Evolutionary conservation across 2,329 filamentous ascomycete species (phyloP).

Genomic region (Colletotrichum cordylinicola): DNA sequence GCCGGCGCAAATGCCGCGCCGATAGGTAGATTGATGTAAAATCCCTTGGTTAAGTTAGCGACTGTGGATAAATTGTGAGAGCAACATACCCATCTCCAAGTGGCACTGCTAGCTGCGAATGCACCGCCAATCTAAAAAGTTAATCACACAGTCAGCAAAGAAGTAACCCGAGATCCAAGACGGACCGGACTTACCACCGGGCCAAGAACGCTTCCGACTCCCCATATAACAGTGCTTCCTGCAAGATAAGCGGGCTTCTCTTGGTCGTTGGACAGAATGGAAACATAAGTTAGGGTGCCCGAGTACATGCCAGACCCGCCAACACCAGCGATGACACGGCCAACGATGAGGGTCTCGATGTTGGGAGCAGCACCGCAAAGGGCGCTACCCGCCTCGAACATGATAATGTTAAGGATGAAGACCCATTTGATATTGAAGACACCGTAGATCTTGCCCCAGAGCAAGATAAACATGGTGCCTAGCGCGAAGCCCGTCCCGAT

Average conservation of each 20-base stretch:
- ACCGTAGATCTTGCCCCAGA: conserved; percentile 42
- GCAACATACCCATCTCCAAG: too few relatives aligned
- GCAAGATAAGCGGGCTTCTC: neutral
- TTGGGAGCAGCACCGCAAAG: conserved; percentile 44
- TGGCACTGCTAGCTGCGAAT: too few relatives aligned
- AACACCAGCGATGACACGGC: conserved; percentile 44
- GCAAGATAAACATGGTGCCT: conserved; percentile 33
- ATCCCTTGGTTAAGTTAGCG: too few relatives aligned
- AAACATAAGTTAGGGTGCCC: conserved; percentile 30
- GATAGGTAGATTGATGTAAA: too few relatives aligned
- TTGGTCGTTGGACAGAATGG: neutral
- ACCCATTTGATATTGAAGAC: conserved; percentile 52
- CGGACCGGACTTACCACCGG: too few relatives aligned
- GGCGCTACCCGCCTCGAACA: conserved; percentile 33
- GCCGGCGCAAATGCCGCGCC: too few relatives aligned
- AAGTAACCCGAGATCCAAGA: too few relatives aligned
- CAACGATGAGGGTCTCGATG: conserved; percentile 51
- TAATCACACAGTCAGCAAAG: too few relatives aligned
- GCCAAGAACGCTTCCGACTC: too few relatives aligned
- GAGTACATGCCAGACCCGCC: conserved; percentile 46
- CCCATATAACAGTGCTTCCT: too few relatives aligned
- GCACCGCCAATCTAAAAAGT: too few relatives aligned
- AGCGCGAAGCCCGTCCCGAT: neutral
- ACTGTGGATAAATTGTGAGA: too few relatives aligned
- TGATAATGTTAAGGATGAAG: conserved; percentile 27